A percentile compares a stretch with the other conserved stretches of the same genome.
Evolutionary conservation across 2,329 filamentous ascomycete genomes (phyloP).

Genomic region (Trichoderma semiorbis): DNA sequence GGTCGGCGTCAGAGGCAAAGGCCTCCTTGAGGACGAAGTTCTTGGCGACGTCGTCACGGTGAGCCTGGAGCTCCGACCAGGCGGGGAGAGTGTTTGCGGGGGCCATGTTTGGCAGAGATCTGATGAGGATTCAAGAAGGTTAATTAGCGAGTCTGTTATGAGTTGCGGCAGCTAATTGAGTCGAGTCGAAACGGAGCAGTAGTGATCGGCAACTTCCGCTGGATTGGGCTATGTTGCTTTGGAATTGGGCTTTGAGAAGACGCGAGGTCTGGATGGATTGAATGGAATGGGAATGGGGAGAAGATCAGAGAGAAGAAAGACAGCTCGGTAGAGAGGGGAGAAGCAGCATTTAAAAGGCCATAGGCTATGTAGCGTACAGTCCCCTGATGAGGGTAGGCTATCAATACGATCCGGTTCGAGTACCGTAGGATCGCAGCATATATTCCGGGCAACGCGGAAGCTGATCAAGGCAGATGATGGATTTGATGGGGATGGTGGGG

Average conservation of each 20-base stretch:
- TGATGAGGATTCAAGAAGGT: neutral
- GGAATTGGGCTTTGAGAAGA: neutral
- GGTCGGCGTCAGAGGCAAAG: constrained; percentile 81
- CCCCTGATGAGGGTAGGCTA: neutral
- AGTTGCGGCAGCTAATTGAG: neutral
- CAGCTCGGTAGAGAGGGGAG: neutral
- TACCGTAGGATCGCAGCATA: neutral
- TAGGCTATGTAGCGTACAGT: neutral
- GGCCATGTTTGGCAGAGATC: constrained; percentile 51
- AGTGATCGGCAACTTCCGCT: neutral
- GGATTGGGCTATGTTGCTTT: neutral
- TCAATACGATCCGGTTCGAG: neutral
- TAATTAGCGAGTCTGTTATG: neutral
- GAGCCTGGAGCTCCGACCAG: constrained; percentile 87
- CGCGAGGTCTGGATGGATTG: neutral
- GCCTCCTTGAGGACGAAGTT: constrained; percentile 90
- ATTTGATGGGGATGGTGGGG: constrained; percentile 7
- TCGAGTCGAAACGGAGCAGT: neutral
- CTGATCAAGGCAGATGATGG: neutral
- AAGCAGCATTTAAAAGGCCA: neutral
- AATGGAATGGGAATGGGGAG: neutral
- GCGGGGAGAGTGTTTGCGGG: constrained; percentile 82
- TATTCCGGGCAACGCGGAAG: constrained; percentile 5
- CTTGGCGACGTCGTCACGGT: constrained; percentile 82
- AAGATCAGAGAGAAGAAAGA: neutral